Evolutionary conservation across 1,139 yeast genomes (phyloP), one percentile per base, ranked within the genome.

Genomic region (Tardiomyces blankii): DNA sequence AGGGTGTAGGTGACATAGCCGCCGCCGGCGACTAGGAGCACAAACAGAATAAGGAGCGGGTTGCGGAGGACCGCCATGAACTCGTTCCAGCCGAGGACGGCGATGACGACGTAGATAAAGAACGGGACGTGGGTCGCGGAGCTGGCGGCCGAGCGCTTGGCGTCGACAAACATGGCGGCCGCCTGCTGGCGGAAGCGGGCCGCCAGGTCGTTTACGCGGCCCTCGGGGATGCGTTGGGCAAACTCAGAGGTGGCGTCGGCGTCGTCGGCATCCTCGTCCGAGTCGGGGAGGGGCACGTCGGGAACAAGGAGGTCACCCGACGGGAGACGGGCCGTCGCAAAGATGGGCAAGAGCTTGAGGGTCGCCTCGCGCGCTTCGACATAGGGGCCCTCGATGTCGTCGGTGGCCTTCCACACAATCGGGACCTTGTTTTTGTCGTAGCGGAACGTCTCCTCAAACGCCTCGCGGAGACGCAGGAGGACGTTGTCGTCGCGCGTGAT

Each of bases 21-120:
- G 1, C 77, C 82, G 0, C 83, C 87, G 1, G 75, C 77, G 2
- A 84, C 53, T 44, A 88, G 58, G 11, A 77, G 52, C 8, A 77
- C 57, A 46, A 80, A 63, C 12, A 87, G 68, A 57, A 88, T 80
- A 55, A 82, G 44, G 33, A 57, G 48, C 40, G 98, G 98, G 62
- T 86, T 89, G 51, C 94, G 75, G 44, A 91, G 60, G 19, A 91
- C 78, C 8, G 94, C 83, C 83, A 88, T 77, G 56, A 91, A 83
- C 69, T 93, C 97, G 64, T 89, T 89, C 96, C 96, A 91, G 13
- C 98, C 98, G 30, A 91, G 70, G 7, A 85, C 78, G 2, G 83
- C 64, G 21, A 91, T 69, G 7, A 91, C 61, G 19, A 79, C 67
- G 64, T 86, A 87, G 49, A 91, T 77, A 69, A 83, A 93, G 56